Evolutionary conservation across 2,329 filamentous ascomycete genomes (phyloP).

Genomic region (Penicillium sclerotiorum): DNA sequence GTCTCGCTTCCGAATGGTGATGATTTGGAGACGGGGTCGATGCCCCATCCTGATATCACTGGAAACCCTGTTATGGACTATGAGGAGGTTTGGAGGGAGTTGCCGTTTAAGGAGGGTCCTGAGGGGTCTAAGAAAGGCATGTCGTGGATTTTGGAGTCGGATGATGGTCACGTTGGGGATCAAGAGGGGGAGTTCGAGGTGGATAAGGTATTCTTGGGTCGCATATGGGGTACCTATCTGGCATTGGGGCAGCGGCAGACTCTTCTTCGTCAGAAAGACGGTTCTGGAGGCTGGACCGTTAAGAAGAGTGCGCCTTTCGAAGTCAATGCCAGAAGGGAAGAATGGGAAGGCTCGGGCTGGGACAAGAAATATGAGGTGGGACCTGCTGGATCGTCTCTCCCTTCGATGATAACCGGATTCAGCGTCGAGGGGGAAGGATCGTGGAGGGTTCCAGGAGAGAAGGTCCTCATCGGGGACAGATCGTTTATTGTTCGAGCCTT

Average conservation of each 20-base stretch:
- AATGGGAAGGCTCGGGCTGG: slow-evolving; percentile 27
- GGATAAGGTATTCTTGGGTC: slow-evolving; percentile 32
- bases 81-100: slow-evolving; percentile 67
- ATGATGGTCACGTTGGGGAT: slow-evolving; percentile 8
- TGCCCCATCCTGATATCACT: slow-evolving; percentile 41
- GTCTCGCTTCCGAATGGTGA: slow-evolving; percentile 43
- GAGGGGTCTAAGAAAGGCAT: slow-evolving; percentile 25
- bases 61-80: slow-evolving; percentile 50
- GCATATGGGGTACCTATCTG: slow-evolving; percentile 35
- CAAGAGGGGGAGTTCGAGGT: slow-evolving; percentile 23
- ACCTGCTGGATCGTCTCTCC: slow-evolving; percentile 13
- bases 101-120: slow-evolving; percentile 35
- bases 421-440: slow-evolving; percentile 11
- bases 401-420: slow-evolving; percentile 23
- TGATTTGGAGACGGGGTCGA: slow-evolving; percentile 42
- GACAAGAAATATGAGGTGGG: slow-evolving; percentile 23
- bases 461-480: slow-evolving; percentile 18
- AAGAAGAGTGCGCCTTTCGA: slow-evolving; percentile 26
- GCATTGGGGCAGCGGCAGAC: slow-evolving; percentile 31
- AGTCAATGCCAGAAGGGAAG: slow-evolving; percentile 34
- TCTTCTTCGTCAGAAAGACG: slow-evolving; percentile 9
- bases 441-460: slow-evolving; percentile 23
- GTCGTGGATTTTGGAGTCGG: slow-evolving; percentile 36
- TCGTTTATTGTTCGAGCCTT: slow-evolving; percentile 32
- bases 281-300: slow-evolving; percentile 14